Conservation (phyloP, 495 filamentous ascomycete genomes). For the Neurospora sp. region DNA sequence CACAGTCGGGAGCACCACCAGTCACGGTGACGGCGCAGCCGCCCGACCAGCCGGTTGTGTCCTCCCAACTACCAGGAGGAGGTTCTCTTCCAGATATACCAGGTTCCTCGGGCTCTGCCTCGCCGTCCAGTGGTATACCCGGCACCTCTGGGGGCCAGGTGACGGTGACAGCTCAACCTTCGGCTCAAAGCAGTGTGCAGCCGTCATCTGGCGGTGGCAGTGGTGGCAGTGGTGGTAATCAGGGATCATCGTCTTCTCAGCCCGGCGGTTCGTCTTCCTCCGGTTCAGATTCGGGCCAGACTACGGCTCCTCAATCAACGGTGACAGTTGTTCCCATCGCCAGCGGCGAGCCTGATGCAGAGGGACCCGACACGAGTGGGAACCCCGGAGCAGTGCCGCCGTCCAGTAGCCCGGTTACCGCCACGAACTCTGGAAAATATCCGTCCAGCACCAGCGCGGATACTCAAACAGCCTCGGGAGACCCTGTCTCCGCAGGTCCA, state of each 20-base stretch:
- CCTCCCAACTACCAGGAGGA: neutral
- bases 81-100: neutral
- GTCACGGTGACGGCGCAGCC: constrained; percentile 1
- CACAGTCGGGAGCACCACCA: neutral
- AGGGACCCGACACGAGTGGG: neutral
- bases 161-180: neutral
- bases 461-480: neutral
- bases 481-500: neutral
- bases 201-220: neutral
- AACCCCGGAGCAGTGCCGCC: neutral
- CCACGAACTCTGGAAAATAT: neutral
- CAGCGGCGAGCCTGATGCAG: neutral
- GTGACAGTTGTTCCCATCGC: neutral
- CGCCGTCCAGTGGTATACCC: neutral
- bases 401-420: neutral
- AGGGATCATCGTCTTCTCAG: neutral
- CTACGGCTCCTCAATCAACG: neutral
- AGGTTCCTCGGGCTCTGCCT: neutral
- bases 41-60: neutral
- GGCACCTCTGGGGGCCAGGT: neutral
- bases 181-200: neutral
- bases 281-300: neutral
- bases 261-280: neutral
- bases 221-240: neutral
- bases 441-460: neutral